Percentiles rank a stretch among this genome's conserved stretches.
These are phyloP conservation scores for Stephania cephalantha DNA, from an alignment of 164 flowering plant genomes.

Conservation along the genomic window DNA sequence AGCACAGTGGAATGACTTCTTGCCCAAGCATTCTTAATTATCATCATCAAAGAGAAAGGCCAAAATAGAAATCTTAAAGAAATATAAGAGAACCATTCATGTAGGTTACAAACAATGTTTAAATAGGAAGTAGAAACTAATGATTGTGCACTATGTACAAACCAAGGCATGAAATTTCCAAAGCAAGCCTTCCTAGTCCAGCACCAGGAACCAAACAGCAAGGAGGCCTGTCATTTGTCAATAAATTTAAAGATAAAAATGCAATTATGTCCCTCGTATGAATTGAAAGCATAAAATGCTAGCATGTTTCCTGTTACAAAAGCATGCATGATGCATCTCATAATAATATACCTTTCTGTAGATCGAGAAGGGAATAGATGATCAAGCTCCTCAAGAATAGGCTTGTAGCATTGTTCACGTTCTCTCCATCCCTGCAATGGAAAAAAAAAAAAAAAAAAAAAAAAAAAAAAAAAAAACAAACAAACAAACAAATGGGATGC, in stretches of 20 bases:
- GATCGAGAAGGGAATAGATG: slow-evolving; percentile 59
- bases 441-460: not conserved
- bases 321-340: not conserved
- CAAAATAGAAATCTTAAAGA: not conserved
- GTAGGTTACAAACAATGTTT: not conserved
- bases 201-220: slow-evolving; percentile 98
- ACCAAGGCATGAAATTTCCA: slow-evolving; percentile 91
- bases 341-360: slow-evolving; percentile 42
- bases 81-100: not conserved
- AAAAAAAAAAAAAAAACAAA: not conserved
- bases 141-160: slow-evolving; percentile 16
- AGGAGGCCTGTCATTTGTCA: slow-evolving; percentile 50
- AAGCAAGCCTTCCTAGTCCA: slow-evolving; percentile 95
- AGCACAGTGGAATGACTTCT: too few species aligned
- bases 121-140: not conserved
- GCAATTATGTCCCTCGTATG: not conserved
- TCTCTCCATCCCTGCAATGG: slow-evolving; percentile 67
- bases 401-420: slow-evolving; percentile 91
- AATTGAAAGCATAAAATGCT: not conserved
- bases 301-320: not conserved
- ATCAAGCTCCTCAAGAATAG: slow-evolving; percentile 91
- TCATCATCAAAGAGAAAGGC: not conserved
- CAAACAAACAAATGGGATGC: not conserved
- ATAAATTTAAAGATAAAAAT: not conserved
- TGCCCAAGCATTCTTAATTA: too few species aligned